Evolutionary conservation across 2,329 filamentous ascomycete genomes (phyloP), one percentile per base, ranked within the genome.

Genomic region (Exophiala lecanii-corni): DNA sequence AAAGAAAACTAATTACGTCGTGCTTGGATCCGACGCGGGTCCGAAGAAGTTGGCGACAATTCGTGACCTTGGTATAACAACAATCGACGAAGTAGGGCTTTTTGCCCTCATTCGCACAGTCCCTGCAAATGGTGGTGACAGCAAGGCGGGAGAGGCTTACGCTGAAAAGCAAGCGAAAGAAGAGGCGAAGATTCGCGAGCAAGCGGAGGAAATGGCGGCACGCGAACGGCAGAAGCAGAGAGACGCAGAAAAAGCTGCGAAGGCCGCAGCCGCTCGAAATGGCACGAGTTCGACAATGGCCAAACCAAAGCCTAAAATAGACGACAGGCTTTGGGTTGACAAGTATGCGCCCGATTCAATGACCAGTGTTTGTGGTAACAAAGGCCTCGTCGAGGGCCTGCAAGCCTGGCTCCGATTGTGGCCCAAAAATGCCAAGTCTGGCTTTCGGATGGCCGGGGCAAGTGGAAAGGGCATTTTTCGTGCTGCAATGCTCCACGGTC

Each of bases 291-390:
- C 67, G 34, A 57, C 62, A 10, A 57, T 73, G 20, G 54, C 67
- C n/a, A 62, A 67, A 7, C 57, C 62, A 43, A 51, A 59, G 16
- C 59, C 71, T 1, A 65, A 64, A 41, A 62, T 72, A 26, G 73
- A 80, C 40, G 75, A 79, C 46, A 81, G 86, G 54, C 73, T 98
- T 2, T 94, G 92, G 84, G 98, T 92, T 2, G 86, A 84, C 33
- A 97, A 96, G 58, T 97, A 98, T 65, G 92, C 92, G 0, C 92
- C 92, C 2, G 86, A 84, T 1, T 77, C 84, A 41, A 72, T 94
- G 32, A 84, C 69, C 45, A 89, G 96, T 61, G 95, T 98, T 36
- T 97, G 91, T 62, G 92, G 92, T 51, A 98, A 98, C 68, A 97
- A 97, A 64, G 74, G 70, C 1, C 79, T 83, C 20, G 91, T 98